These are phyloP conservation scores for Colletotrichum tamarilloi DNA, from an alignment of 2,329 filamentous ascomycete genomes.

Conservation along the genomic window DNA sequence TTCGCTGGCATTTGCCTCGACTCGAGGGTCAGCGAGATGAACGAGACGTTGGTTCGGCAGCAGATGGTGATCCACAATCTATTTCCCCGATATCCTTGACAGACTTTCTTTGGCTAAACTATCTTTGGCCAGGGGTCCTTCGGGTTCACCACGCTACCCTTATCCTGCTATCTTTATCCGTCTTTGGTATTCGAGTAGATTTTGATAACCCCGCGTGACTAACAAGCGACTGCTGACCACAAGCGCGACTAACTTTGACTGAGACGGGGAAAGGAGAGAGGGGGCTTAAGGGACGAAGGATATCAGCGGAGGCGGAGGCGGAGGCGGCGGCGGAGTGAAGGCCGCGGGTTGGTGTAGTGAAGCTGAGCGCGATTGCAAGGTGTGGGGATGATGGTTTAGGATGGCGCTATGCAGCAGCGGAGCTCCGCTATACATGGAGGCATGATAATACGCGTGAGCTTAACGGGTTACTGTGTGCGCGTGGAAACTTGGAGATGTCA, in stretches of 20 bases:
- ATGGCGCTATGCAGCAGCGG: slow-evolving; percentile 5
- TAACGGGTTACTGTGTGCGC: neutral
- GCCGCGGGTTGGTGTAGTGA: neutral
- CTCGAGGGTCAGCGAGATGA: neutral
- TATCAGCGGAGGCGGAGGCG: neutral
- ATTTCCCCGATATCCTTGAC: neutral
- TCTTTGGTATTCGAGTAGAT: neutral
- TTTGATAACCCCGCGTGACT: neutral
- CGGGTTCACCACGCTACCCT: neutral
- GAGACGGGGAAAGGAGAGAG: too few species aligned
- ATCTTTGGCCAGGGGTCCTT: neutral
- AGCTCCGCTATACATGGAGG: slow-evolving; percentile 11
- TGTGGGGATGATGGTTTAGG: neutral
- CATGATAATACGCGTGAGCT: neutral
- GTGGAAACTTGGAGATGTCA: neutral
- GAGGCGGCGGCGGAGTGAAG: slow-evolving; percentile 23
- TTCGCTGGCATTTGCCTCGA: neutral
- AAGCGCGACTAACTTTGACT: neutral
- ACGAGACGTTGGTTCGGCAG: neutral
- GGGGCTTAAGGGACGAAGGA: too few species aligned
- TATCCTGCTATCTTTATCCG: too few species aligned
- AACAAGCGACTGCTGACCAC: neutral
- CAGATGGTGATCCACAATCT: neutral
- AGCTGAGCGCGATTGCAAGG: neutral
- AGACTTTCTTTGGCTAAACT: neutral